Evolutionary conservation across 768 basidiomycete genomes (phyloP).

Genomic region (Psilocybe cubensis): DNA sequence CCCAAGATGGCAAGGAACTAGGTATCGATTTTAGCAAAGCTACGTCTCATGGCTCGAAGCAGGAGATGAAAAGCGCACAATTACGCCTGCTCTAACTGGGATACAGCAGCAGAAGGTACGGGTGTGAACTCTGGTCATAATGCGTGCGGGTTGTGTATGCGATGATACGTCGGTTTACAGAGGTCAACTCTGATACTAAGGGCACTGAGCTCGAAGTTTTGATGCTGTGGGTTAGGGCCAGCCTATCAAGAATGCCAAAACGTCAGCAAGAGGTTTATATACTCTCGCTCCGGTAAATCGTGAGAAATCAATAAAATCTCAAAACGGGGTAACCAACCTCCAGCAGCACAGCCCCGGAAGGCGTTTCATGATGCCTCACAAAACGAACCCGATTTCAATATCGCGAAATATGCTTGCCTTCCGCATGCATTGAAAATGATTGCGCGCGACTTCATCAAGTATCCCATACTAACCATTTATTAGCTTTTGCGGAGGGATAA

Average conservation of each 20-base stretch:
- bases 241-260: slow-evolving; percentile 37
- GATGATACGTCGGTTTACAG: slow-evolving; percentile 18
- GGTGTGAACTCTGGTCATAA: slow-evolving; percentile 38
- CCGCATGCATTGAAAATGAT: too few species aligned
- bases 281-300: slow-evolving; percentile 15
- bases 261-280: slow-evolving; percentile 36
- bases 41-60: not conserved
- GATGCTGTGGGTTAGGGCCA: slow-evolving; percentile 44
- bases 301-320: slow-evolving; percentile 24
- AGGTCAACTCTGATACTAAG: slow-evolving; percentile 33
- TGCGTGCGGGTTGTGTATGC: slow-evolving; percentile 17
- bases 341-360: slow-evolving; percentile 11
- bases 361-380: not conserved
- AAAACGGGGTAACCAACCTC: slow-evolving; percentile 11
- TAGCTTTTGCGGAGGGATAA: too few species aligned
- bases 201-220: slow-evolving; percentile 16
- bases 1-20: slow-evolving; percentile 49
- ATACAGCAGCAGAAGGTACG: slow-evolving; percentile 56
- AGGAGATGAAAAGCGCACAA: slow-evolving; percentile 33
- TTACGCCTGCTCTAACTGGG: slow-evolving; percentile 50
- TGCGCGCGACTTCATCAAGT: too few species aligned
- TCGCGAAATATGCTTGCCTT: too few species aligned
- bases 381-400: not conserved
- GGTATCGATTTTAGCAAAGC: not conserved
- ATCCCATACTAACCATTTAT: too few species aligned